Base-by-base conservation (phyloP, 75 land plant species). In the Selaginella moellendorffii region DNA sequence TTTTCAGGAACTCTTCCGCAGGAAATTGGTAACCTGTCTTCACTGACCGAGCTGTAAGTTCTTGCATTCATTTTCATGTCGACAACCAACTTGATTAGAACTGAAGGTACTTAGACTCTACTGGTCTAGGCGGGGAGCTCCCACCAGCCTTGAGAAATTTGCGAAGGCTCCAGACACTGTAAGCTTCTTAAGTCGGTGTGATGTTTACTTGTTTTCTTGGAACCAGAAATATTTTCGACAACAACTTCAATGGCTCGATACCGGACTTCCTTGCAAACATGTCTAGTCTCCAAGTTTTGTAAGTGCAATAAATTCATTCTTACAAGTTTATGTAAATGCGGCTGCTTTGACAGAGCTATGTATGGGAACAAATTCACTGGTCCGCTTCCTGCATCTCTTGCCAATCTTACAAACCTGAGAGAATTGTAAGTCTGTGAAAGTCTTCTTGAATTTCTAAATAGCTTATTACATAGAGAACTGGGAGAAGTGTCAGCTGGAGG, bases 41-140 rank as follows among this genome's bases (percentile, higher is more conserved):
- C 59, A 8, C n/a, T 56, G 21, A 56, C 21, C n/a, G 59, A 56
- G 24, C 23, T 56, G 59, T 56, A 56, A 56, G 59, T 21, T 56
- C 46, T 36, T 14, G 14, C 5, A 5, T 36, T 5, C 14, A 5
- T 36, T 5, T 36, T 36, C 14, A 36, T 36, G 5, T 5, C 14
- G 46, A 5, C 14, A 36, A 36, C 5, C 14, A 5, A 36, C 14
- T 36, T 36, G 46, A 5, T 5, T 5, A 36, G 5, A 5, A 5
- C 14, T 36, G 10, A 36, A 36, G 46, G 10, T 36, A 36, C 46
- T 5, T 36, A 14, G 46, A 36, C 46, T 36, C 46, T 5, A 36
- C 46, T 36, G 46, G 46, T 14, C 46, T 36, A 5, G 46, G 46
- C 14, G 46, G 46, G 14, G 46, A 36, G 46, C 46, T 36, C 46